Evolutionary conservation across 306 rosid genomes (phyloP).

Genomic region (Cucumis melo): DNA sequence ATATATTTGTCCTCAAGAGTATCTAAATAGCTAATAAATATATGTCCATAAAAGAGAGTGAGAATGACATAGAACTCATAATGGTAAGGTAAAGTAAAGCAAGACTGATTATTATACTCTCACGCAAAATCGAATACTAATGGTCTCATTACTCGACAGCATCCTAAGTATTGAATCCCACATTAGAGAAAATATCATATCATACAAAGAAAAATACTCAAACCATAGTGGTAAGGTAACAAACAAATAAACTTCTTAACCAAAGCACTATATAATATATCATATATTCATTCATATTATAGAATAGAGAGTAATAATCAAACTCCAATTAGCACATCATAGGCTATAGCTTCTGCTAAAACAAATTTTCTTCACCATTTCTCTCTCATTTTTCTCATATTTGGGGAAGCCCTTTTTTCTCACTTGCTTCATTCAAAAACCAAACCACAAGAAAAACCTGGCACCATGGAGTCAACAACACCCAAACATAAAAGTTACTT

Average conservation of each 20-base stretch:
- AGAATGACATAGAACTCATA: not conserved
- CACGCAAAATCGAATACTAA: not conserved
- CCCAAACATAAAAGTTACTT: not conserved
- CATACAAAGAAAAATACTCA: not conserved
- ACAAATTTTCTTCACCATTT: not conserved
- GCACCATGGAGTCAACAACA: not conserved
- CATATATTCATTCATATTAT: not conserved
- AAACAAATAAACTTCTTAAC: constrained; percentile 1
- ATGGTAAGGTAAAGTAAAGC: not conserved
- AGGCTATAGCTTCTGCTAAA: not conserved
- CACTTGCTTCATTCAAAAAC: constrained; percentile 5
- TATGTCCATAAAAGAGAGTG: no score
- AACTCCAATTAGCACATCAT: constrained; percentile 2
- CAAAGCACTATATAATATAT: not conserved
- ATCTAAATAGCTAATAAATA: no score
- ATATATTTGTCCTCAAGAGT: no score
- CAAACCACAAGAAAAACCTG: constrained; percentile 11
- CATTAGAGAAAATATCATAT: not conserved
- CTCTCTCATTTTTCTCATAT: constrained; percentile 5
- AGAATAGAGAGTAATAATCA: not conserved
- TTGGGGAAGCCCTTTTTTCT: constrained; percentile 4
- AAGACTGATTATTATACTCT: not conserved
- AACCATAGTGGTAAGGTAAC: not conserved
- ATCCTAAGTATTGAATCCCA: not conserved
- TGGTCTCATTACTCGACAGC: not conserved